Conservation (phyloP, 345 rosid genomes). For the Lepidium africanum region DNA sequence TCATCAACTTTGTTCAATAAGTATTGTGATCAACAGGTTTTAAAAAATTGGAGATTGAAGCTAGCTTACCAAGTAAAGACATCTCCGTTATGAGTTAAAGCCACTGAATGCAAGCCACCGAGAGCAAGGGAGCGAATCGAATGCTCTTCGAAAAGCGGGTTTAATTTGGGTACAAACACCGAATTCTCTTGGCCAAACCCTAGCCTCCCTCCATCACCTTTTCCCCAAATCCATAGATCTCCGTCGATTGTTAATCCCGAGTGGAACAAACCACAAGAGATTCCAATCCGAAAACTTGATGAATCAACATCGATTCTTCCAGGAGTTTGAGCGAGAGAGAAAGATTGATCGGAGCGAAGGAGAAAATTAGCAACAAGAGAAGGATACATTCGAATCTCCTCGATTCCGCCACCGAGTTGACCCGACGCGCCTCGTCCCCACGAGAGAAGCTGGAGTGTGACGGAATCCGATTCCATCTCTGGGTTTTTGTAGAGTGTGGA, state of each 20-base stretch:
- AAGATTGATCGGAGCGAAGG: slow-evolving; percentile 40
- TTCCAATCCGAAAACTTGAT: slow-evolving; percentile 40
- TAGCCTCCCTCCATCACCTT: slow-evolving; percentile 91
- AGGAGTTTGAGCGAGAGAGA: slow-evolving; percentile 45
- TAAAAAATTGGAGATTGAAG: neutral
- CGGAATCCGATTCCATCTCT: slow-evolving; percentile 20
- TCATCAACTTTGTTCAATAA: neutral
- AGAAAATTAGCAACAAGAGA: slow-evolving; percentile 53
- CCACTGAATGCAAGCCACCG: slow-evolving; percentile 86
- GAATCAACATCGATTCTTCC: slow-evolving; percentile 34
- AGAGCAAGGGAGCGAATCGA: slow-evolving; percentile 48
- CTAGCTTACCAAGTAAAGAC: slow-evolving; percentile 70
- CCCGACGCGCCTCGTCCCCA: slow-evolving; percentile 97
- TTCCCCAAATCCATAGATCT: slow-evolving; percentile 81
- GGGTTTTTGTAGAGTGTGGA: slow-evolving; percentile 46
- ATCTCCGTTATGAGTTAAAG: slow-evolving; percentile 58
- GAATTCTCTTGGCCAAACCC: slow-evolving; percentile 84
- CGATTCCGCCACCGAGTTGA: slow-evolving; percentile 89
- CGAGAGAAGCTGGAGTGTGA: slow-evolving; percentile 58
- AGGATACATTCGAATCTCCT: slow-evolving; percentile 68
- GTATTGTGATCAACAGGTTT: neutral
- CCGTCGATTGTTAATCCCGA: slow-evolving; percentile 60
- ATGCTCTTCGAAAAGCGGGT: slow-evolving; percentile 47
- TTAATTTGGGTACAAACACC: slow-evolving; percentile 57
- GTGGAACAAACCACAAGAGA: slow-evolving; percentile 82